Conservation (phyloP, 768 basidiomycete genomes). For the Flagelloscypha sp. region DNA sequence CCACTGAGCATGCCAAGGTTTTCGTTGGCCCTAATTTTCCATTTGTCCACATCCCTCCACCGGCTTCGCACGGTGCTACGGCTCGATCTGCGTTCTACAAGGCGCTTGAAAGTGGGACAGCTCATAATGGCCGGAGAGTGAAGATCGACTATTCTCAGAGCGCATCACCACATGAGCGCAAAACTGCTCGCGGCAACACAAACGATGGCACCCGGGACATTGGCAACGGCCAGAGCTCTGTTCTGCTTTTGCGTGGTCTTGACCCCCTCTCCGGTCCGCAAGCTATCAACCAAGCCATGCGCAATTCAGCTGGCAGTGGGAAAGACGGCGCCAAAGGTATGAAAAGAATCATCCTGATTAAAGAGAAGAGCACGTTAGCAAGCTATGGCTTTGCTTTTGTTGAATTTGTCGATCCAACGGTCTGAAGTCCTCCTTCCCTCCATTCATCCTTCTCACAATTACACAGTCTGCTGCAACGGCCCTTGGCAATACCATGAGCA, state of each 20-base stretch:
- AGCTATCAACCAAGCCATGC: conserved; percentile 79
- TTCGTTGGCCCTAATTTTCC: conserved; percentile 91
- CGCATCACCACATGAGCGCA: conserved; percentile 61
- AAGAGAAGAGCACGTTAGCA: conserved; percentile 79
- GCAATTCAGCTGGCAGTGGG: conserved; percentile 67
- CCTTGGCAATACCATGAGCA: conserved; percentile 80
- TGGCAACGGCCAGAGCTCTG: conserved; percentile 72
- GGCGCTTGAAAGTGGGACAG: conserved; percentile 59
- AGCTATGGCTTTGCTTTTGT: conserved; percentile 95
- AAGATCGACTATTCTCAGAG: conserved; percentile 96
- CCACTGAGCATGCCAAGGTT: conserved; percentile 76
- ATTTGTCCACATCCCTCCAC: conserved; percentile 86
- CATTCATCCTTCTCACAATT: conserved; percentile 8
- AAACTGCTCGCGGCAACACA: conserved; percentile 48
- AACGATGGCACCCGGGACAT: conserved; percentile 98
- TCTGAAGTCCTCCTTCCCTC: conserved; percentile 25
- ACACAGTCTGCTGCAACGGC: conserved; percentile 72
- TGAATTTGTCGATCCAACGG: conserved; percentile 80
- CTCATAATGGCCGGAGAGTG: conserved; percentile 76
- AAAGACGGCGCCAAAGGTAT: conserved; percentile 81
- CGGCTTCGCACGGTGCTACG: conserved; percentile 79
- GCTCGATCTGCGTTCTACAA: conserved; percentile 66
- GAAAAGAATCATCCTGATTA: conserved; percentile 80
- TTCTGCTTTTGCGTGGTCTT: conserved; percentile 84
- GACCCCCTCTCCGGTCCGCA: conserved; percentile 84